Percentiles rank a stretch among this genome's conserved stretches.
Evolutionary conservation across 805 yeast genomes (phyloP).

Genomic region (Candida nemodendra): DNA sequence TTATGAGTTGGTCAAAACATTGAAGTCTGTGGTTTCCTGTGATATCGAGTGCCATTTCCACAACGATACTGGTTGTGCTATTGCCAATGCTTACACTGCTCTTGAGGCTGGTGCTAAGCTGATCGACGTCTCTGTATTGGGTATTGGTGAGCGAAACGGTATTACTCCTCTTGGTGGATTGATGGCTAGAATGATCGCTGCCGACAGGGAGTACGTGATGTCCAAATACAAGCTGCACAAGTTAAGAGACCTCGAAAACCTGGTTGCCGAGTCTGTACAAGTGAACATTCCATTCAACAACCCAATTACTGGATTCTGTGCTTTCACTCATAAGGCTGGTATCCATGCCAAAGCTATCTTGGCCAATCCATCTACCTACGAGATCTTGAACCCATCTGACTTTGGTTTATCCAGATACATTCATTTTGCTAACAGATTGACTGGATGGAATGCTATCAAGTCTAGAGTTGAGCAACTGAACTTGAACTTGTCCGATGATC

Average conservation of each 20-base stretch:
- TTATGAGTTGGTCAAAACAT: slow-evolving; percentile 91
- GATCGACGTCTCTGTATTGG: slow-evolving; percentile 92
- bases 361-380: slow-evolving; percentile 99
- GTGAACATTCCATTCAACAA: slow-evolving; percentile 97
- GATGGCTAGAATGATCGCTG: slow-evolving; percentile 99
- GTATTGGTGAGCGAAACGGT: slow-evolving; percentile 99
- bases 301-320: slow-evolving; percentile 99
- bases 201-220: slow-evolving; percentile 93
- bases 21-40: slow-evolving; percentile 90
- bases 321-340: slow-evolving; percentile 99
- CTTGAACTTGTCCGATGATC: slow-evolving; percentile 84
- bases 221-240: slow-evolving; percentile 94
- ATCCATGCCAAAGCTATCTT: slow-evolving; percentile 98
- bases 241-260: slow-evolving; percentile 90
- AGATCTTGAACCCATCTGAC: slow-evolving; percentile 90
- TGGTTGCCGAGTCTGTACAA: slow-evolving; percentile 96
- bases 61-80: slow-evolving; percentile 98
- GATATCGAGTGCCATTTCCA: slow-evolving; percentile 99
- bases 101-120: slow-evolving; percentile 96
- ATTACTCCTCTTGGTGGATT: slow-evolving; percentile 96
- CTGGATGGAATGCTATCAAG: slow-evolving; percentile 99
- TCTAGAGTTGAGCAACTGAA: slow-evolving; percentile 97
- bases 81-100: slow-evolving; percentile 97
- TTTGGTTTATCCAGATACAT: slow-evolving; percentile 95
- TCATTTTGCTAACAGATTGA: slow-evolving; percentile 95